These are phyloP conservation scores for Aureobasidium lini DNA, from an alignment of 2,329 filamentous ascomycete species.

Conservation along the genomic window DNA sequence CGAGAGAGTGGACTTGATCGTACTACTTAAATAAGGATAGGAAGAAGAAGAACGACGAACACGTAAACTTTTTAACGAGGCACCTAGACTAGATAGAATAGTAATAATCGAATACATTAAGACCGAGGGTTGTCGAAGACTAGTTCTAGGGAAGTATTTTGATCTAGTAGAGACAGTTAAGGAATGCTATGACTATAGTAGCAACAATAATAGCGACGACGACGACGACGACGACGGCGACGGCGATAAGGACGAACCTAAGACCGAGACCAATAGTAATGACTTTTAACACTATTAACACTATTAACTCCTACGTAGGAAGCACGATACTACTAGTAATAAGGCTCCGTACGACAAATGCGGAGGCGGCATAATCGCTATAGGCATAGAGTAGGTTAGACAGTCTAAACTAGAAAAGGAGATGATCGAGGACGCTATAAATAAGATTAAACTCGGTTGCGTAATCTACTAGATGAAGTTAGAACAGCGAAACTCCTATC, in stretches of 20 bases:
- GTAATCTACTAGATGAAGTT: neutral
- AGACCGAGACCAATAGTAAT: too few relatives aligned
- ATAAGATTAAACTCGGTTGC: neutral
- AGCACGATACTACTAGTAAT: neutral
- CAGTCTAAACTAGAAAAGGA: neutral
- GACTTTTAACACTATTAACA: too few relatives aligned
- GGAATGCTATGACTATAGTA: neutral
- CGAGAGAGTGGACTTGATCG: slow-evolving; percentile 10
- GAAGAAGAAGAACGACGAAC: neutral
- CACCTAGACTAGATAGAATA: neutral
- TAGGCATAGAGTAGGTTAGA: neutral
- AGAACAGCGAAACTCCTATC: neutral
- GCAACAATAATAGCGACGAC: neutral
- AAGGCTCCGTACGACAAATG: slow-evolving; percentile 6
- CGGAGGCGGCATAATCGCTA: neutral
- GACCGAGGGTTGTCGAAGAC: neutral
- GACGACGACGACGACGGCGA: too few relatives aligned
- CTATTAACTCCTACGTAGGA: neutral
- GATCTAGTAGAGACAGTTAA: neutral
- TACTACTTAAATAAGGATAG: slow-evolving; percentile 5
- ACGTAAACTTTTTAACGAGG: neutral
- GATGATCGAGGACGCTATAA: neutral
- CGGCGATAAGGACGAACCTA: too few relatives aligned
- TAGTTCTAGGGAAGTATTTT: slow-evolving; percentile 3
- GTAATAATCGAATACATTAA: slow-evolving; percentile 1